Conservation (phyloP, 2,329 filamentous ascomycete genomes). For the Pleurostoma richardsiae region DNA sequence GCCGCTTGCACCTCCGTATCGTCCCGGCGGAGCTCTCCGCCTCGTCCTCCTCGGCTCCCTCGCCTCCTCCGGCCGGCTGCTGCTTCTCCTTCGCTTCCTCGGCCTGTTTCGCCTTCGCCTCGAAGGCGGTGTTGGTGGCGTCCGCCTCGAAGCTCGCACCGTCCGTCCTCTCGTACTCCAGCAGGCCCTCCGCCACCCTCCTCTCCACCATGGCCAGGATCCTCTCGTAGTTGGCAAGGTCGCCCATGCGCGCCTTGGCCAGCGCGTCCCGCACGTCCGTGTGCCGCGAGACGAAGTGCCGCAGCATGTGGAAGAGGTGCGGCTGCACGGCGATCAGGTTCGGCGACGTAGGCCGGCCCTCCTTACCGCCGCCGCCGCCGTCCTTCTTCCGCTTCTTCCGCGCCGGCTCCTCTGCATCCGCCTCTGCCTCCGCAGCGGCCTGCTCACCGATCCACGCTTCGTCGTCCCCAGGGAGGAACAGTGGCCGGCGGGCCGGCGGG, state of each 20-base stretch:
- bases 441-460: conserved; percentile 36
- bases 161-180: conserved; percentile 56
- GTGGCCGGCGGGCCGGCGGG: conserved; percentile 62
- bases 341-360: conserved; percentile 26
- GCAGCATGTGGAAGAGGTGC: conserved; percentile 87
- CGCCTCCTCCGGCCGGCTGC: conserved; percentile 18
- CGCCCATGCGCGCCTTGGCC: conserved; percentile 62
- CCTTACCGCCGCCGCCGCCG: conserved; percentile 20
- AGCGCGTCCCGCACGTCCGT: conserved; percentile 84
- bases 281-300: conserved; percentile 74
- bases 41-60: conserved; percentile 27
- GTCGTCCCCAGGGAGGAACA: conserved; percentile 65
- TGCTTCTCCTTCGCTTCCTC: conserved; percentile 14
- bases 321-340: conserved; percentile 82
- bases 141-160: conserved; percentile 39
- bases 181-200: conserved; percentile 66
- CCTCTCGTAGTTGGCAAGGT: conserved; percentile 72
- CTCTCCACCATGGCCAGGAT: conserved; percentile 71
- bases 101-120: conserved; percentile 20
- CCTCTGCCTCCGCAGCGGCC: conserved; percentile 21
- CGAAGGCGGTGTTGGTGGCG: conserved; percentile 13
- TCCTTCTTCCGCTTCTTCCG: conserved; percentile 46
- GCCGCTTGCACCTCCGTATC: conserved; percentile 68
- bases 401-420: conserved; percentile 36
- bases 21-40: conserved; percentile 60